Evolutionary conservation across 257 asterid species (phyloP).

Genomic region (Rauvolfia tetraphylla): DNA sequence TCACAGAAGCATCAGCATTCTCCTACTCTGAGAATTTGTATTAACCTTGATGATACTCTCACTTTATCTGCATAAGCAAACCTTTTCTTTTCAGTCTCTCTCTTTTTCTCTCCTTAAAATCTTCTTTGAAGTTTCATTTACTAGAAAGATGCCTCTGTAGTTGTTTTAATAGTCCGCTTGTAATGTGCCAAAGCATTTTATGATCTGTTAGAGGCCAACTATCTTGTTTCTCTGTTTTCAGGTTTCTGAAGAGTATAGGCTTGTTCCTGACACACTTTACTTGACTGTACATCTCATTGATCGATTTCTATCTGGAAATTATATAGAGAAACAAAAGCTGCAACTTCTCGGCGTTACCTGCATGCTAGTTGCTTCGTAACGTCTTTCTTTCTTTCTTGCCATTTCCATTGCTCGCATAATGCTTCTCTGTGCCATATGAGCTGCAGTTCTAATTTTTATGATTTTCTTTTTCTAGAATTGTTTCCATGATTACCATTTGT

Average conservation of each 20-base stretch:
- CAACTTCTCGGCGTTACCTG: slow-evolving; percentile 97
- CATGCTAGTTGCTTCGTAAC: slow-evolving; percentile 99
- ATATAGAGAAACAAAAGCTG: slow-evolving; percentile 79
- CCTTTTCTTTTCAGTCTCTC: background rate
- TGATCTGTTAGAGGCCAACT: slow-evolving; percentile 1
- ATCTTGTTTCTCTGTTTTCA: slow-evolving; percentile 31
- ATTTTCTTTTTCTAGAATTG: background rate
- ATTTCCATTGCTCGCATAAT: background rate
- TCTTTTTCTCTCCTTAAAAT: slow-evolving; percentile 10
- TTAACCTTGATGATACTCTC: too few species aligned
- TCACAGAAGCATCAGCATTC: background rate
- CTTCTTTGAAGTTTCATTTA: background rate
- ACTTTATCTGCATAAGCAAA: background rate
- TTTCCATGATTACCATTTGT: background rate
- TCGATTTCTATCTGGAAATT: slow-evolving; percentile 66
- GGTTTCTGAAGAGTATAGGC: slow-evolving; percentile 93
- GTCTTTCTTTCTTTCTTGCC: slow-evolving; percentile 11
- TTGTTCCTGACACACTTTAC: slow-evolving; percentile 95
- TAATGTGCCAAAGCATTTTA: background rate
- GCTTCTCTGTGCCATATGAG: background rate
- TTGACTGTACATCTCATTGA: slow-evolving; percentile 95
- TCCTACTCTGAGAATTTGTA: background rate
- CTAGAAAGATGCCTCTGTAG: background rate
- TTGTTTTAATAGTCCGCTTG: background rate
- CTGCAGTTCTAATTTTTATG: background rate